These are phyloP conservation scores for Paracoccidioides lutzii DNA, from an alignment of 2,329 filamentous ascomycete genomes.

Conservation along the genomic window DNA sequence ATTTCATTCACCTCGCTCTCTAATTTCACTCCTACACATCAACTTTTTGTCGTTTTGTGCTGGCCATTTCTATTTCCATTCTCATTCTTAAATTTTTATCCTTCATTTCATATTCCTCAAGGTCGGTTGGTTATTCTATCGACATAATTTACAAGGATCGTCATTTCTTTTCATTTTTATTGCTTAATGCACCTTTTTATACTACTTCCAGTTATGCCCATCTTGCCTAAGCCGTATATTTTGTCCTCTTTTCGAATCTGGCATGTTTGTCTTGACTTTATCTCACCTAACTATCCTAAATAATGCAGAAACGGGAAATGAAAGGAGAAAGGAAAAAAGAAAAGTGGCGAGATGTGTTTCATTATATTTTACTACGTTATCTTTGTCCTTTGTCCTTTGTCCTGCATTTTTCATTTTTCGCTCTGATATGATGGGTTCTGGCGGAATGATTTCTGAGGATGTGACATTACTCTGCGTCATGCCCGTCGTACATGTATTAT, in stretches of 20 bases:
- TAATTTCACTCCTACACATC: conserved; percentile 6
- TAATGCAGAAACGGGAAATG: conserved; percentile 1
- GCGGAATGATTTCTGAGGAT: no score
- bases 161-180: conserved; percentile 14
- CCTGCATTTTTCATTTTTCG: neutral
- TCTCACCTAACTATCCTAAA: neutral
- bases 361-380: neutral
- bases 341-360: neutral
- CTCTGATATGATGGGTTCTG: no score
- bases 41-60: neutral
- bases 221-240: conserved; percentile 6
- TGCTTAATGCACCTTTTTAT: no score
- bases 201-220: no score
- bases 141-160: neutral
- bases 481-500: no score
- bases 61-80: neutral
- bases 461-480: no score
- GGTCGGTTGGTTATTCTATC: neutral
- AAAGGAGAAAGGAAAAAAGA: neutral
- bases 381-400: neutral
- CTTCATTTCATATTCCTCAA: conserved; percentile 3
- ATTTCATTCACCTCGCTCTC: conserved; percentile 1
- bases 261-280: neutral
- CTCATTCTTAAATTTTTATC: neutral
- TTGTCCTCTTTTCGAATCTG: neutral